Conservation (phyloP, 352 stramenopile genomes). For the Blastocystis sp. region DNA sequence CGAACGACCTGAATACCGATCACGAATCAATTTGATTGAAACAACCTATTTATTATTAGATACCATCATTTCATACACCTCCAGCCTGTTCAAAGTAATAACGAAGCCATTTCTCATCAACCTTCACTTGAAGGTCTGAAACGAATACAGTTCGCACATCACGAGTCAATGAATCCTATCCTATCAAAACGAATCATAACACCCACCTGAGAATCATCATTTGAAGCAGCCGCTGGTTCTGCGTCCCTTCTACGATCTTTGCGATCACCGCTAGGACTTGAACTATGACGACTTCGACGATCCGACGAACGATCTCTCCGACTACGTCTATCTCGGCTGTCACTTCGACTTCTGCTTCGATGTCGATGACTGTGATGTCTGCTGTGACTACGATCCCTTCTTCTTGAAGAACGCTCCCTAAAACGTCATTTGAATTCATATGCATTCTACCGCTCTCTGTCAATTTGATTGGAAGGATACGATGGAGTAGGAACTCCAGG, state of each 20-base stretch:
- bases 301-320: neutral
- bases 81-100: conserved; percentile 57
- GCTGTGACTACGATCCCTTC: neutral
- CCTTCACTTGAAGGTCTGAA: conserved; percentile 50
- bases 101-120: conserved; percentile 59
- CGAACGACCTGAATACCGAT: conserved; percentile 11
- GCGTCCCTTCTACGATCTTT: neutral
- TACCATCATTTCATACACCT: neutral
- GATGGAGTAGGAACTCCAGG: neutral
- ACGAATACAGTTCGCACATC: conserved; percentile 59
- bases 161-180: conserved; percentile 41
- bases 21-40: conserved; percentile 53
- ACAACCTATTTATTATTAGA: neutral
- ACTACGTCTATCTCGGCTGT: conserved; percentile 14
- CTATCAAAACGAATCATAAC: neutral
- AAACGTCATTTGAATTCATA: neutral
- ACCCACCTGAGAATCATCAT: neutral
- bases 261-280: neutral
- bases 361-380: neutral
- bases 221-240: neutral
- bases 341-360: neutral
- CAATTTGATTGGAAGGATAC: neutral
- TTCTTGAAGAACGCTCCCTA: neutral
- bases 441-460: neutral
- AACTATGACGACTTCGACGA: neutral